A percentile compares a stretch with the other conserved stretches of the same genome.
phyloP scores from a whole-genome alignment of 2,329 filamentous ascomycete genomes.

The Diatrype stigma region DNA sequence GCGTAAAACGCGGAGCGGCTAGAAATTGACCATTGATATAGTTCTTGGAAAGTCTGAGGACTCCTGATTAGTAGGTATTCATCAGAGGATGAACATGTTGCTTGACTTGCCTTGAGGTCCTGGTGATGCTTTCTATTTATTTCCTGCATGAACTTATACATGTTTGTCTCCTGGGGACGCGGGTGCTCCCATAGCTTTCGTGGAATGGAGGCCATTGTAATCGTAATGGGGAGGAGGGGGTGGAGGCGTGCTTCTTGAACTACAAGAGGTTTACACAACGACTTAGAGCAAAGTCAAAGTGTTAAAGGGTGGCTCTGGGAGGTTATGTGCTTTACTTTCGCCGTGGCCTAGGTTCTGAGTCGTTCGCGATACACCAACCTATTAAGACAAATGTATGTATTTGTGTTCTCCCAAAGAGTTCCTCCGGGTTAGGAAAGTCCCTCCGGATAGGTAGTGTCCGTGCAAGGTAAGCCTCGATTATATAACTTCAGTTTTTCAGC shows the following conservation, averaged over 20 bases:
- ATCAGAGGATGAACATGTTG: background rate
- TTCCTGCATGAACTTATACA: constrained; percentile 64
- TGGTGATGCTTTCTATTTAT: constrained; percentile 56
- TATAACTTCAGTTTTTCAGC: no score
- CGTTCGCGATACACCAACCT: constrained; percentile 8
- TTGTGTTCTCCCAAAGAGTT: no score
- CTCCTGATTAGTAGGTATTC: constrained; percentile 11
- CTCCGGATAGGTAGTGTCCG: no score
- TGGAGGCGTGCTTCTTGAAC: background rate
- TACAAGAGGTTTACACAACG: background rate
- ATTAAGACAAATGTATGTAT: no score
- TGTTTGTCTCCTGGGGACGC: constrained; percentile 55
- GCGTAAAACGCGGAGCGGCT: constrained; percentile 62
- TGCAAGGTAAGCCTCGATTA: no score
- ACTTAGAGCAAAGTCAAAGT: no score
- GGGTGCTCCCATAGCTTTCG: constrained; percentile 68
- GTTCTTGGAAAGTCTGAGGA: constrained; percentile 59
- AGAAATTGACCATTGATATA: constrained; percentile 66
- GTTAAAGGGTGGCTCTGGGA: no score
- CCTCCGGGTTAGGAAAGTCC: no score
- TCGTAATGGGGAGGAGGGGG: no score
- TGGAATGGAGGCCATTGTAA: constrained; percentile 33
- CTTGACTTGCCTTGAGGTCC: constrained; percentile 48
- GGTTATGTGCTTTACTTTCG: no score
- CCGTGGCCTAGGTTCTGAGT: no score